Evolutionary conservation across 192 early-diverging fungal genomes (phyloP), one percentile per base, ranked within the genome.

Genomic region (Linnemannia exigua): DNA sequence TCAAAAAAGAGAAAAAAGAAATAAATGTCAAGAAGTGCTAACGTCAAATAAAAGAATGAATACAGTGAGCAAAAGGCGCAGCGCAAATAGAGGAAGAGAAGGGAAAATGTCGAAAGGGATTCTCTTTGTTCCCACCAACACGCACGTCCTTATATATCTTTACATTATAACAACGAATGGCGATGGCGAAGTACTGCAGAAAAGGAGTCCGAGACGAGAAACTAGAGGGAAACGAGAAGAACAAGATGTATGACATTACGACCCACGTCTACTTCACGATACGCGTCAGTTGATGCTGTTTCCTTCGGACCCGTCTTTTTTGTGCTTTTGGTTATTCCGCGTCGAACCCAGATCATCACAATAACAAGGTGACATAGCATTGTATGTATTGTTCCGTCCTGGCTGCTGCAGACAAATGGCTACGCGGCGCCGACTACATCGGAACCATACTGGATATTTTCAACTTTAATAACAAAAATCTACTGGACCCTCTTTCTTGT

Each of bases 141-240:
- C 5, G 41, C 58, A 33, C 5, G 41, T 44, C 54, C 9, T 58
- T 63, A 31, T 63, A 63, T 31, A 31, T 31, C 58, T 31, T 50
- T 50, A 2, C 2, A 5, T 36, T 33, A 20, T 7, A 8, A 20
- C 19, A 20, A n/a, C n/a, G n/a, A n/a, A n/a, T 19, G 67, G 6
- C 36, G n/a, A 69, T 37, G 67, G 37, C 36, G 67, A 69, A 38
- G 67, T 9, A 61, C 12, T 1, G 9, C 14, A 38, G 15, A 69
- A 69, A 69, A 69, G 20, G 58, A 63, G 58, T 63, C 28, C 58
- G 58, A 63, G 28, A 31, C 28, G 58, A 54, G 52, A 54, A n/a
- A 44, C 28, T 14, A 63, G 58, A 15, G 28, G 58, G 22, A 63
- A 50, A 50, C 17, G 48, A 25, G 28, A 44, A 6, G 41, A 1